Evolutionary conservation across 768 basidiomycete species (phyloP).

Genomic region (Calvatia gigantea): DNA sequence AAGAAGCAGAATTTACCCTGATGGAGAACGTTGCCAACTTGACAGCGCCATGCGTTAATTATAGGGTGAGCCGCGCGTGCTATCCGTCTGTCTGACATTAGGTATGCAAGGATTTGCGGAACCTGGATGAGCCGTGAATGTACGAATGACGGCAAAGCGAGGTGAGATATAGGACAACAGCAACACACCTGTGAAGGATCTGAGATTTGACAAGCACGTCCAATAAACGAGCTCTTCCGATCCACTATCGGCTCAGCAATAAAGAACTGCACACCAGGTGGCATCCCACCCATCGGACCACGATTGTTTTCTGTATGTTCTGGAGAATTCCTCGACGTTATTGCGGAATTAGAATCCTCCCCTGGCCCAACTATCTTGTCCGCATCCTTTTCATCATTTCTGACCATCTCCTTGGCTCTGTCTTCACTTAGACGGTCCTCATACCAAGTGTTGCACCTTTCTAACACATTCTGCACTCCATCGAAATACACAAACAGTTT

Average conservation of each 20-base stretch:
- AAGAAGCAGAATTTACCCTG: constrained; percentile 49
- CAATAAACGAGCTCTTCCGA: constrained; percentile 82
- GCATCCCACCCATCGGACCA: constrained; percentile 25
- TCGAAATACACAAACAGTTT: constrained; percentile 83
- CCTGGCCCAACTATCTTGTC: not conserved
- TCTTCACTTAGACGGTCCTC: constrained; percentile 57
- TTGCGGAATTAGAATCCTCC: not conserved
- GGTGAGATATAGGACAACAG: constrained; percentile 1
- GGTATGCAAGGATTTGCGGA: constrained; percentile 56
- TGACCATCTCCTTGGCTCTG: constrained; percentile 48
- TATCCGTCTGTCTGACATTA: constrained; percentile 71
- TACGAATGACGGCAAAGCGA: not conserved
- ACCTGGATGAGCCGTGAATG: constrained; percentile 41
- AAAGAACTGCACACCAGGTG: constrained; percentile 62
- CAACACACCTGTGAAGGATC: constrained; percentile 71
- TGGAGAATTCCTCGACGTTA: not conserved
- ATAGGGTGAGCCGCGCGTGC: constrained; percentile 74
- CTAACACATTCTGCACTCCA: constrained; percentile 73
- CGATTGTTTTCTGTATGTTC: constrained; percentile 16
- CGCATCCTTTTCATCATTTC: constrained; percentile 45
- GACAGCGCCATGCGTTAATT: constrained; percentile 83
- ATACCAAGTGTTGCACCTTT: constrained; percentile 68
- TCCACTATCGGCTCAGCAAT: constrained; percentile 81
- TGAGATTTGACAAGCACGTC: constrained; percentile 77
- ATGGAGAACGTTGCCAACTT: constrained; percentile 61